Evolutionary conservation across 495 filamentous ascomycete species (phyloP), one percentile per base, ranked within the genome.

Genomic region (Penicillium chermesinum): DNA sequence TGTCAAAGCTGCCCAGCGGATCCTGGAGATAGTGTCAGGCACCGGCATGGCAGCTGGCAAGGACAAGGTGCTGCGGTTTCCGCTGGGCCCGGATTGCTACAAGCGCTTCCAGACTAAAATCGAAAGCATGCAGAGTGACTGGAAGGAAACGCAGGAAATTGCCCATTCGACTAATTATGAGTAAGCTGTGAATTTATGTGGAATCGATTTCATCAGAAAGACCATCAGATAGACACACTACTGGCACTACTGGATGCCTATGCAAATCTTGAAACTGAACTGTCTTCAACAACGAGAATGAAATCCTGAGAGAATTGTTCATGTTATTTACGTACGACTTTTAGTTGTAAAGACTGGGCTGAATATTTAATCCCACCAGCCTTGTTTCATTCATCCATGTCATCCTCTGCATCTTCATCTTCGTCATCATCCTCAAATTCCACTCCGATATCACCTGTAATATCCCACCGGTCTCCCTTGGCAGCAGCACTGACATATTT

Each of bases 401-500:
- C 42, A 7, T 48, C 57, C 1, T 63, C 65, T 6, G 69, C 64
- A 7, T 68, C 64, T 0, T 73, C 71, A 5, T 70, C 66, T 6
- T 66, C 67, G 16, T 71, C 69, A 19, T 59, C 57, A 4, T 72
- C 73, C 13, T 66, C 68, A 49, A 73, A 72, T 25, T 71, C 64
- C 33, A 77, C 71, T 0, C 65, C 72, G 54, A 76, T 68, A 25
- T 77, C 83, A 1, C 83, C 94, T 32, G 77, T 79, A 21, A 96
- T 69, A 73, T 99, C 93, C 91, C 91, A 99, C 32, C 93, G 77
- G 67, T 96, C 94, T 13, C 93, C 91, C 59, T 79, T 79, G 3
- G 93, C 91, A 25, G 69, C 76, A 13, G 71, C 73, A 71, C 86
- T 91, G 32, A 97, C 87, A 65, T 96, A 99, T 75, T 97, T 99